Evolutionary conservation across 345 rosid species (phyloP).

Genomic region (Eucalyptus sp.): DNA sequence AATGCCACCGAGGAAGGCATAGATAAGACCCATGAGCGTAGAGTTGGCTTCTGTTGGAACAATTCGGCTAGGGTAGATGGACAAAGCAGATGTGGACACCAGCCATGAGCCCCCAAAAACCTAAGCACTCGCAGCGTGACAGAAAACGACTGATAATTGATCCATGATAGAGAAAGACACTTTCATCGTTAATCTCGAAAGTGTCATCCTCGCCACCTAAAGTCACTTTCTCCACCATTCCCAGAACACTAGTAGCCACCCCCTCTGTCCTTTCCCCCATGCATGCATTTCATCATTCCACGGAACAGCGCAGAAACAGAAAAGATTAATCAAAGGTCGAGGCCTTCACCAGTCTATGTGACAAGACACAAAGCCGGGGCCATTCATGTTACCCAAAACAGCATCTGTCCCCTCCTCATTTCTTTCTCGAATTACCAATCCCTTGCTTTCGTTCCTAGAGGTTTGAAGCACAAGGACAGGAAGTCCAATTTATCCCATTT

Average conservation of each 20-base stretch:
- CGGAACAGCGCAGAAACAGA: not conserved
- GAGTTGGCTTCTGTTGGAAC: not conserved
- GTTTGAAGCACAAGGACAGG: slow-evolving; percentile 9
- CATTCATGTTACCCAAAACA: slow-evolving; percentile 3
- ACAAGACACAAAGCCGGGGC: slow-evolving; percentile 28
- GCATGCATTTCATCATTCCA: slow-evolving; percentile 3
- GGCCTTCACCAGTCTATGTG: not conserved
- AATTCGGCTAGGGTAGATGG: not conserved
- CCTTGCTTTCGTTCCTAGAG: slow-evolving; percentile 16
- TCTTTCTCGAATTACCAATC: not conserved
- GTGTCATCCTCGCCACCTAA: not conserved
- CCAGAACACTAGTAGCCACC: not conserved
- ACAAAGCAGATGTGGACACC: not conserved
- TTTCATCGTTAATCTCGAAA: slow-evolving; percentile 46
- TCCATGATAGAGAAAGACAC: slow-evolving; percentile 46
- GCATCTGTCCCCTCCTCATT: slow-evolving; percentile 8
- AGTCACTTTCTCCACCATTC: not conserved
- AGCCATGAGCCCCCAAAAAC: not conserved
- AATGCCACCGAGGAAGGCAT: not conserved
- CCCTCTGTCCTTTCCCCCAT: not conserved
- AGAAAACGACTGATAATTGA: slow-evolving; percentile 5
- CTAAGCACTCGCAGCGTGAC: not conserved
- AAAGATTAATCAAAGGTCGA: not conserved
- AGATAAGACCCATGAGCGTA: not conserved
- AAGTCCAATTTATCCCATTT: slow-evolving; percentile 1